These are phyloP conservation scores for Beauveria asiatica DNA, from an alignment of 2,329 filamentous ascomycete genomes.

Conservation along the genomic window DNA sequence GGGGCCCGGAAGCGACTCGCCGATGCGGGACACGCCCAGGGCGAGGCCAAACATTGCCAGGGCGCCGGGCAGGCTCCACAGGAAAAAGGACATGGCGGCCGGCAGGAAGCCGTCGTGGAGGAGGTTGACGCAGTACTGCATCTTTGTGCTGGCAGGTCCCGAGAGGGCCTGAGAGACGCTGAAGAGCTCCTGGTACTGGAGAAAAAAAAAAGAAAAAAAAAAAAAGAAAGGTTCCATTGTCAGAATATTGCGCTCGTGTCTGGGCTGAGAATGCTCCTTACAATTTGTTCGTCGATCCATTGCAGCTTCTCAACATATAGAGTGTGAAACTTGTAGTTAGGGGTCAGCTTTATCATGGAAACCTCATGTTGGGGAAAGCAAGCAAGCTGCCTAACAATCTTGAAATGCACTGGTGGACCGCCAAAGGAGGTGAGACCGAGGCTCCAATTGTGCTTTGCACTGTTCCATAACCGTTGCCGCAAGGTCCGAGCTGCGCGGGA, in stretches of 20 bases:
- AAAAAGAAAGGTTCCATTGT: background rate
- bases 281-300: slow-evolving; percentile 64
- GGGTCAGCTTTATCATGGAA: background rate
- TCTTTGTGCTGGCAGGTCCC: slow-evolving; percentile 62
- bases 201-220: no score
- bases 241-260: background rate
- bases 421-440: slow-evolving; percentile 59
- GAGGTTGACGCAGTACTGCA: slow-evolving; percentile 59
- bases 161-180: slow-evolving; percentile 59
- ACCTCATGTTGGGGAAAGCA: background rate
- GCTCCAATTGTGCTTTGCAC: slow-evolving; percentile 38
- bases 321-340: slow-evolving; percentile 41
- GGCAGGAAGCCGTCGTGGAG: slow-evolving; percentile 51
- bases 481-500: background rate
- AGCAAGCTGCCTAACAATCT: slow-evolving; percentile 39
- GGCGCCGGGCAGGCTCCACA: slow-evolving; percentile 64
- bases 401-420: slow-evolving; percentile 61
- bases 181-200: slow-evolving; percentile 65
- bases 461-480: background rate
- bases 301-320: slow-evolving; percentile 50
- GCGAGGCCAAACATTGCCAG: slow-evolving; percentile 61
- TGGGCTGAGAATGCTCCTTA: slow-evolving; percentile 20
- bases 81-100: slow-evolving; percentile 50
- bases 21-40: slow-evolving; percentile 54
- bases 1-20: slow-evolving; percentile 46